Base-by-base conservation (phyloP, 345 rosid species). In the Reutealis trisperma region DNA sequence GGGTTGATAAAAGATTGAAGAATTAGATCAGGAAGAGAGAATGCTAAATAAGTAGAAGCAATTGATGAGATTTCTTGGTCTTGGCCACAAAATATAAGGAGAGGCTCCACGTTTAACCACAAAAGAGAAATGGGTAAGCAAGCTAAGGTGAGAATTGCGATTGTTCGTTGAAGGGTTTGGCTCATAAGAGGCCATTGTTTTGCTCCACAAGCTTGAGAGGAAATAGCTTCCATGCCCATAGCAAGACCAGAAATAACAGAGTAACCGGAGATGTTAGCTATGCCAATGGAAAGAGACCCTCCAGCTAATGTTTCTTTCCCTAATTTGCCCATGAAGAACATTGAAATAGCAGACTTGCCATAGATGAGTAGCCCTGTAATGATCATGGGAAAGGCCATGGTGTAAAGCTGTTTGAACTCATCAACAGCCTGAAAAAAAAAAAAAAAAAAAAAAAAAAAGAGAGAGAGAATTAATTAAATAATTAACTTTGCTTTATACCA, bases 201-300 rank as follows among this genome's bases (percentile, higher is more conserved):
- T 27, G 93, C 93, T 52, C 91, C 93, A 30, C 80, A 81, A 37
- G 93, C 91, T 83, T 88, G 93, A 69, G 90, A 85, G n/a, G 86
- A 78, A 45, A 90, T 84, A 45, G 91, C 79, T 73, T 90, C 90
- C 88, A 84, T 90, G 27, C 93, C 93, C 77, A 83, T 78, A 47
- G 91, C 81, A 0, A 89, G 86, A 60, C 93, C 93, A 1, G 88
- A 79, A 73, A 89, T 76, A 59, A 89, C 73, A 44, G 91, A 88
- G 81, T 85, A 85, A 37, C 93, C 93, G 0, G 84, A 77, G 19
- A 86, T 87, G 82, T 89, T 89, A 4, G 93, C 90, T 0, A 86
- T 75, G 27, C 89, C 84, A 34, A 85, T 89, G 3, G 89, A 83
- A 0, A 89, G 83, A 34, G 87, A 84, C n/a, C 89, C 90, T 67